Evolutionary conservation across 78 protist species (phyloP).

Genomic region (Tieghemostelium lacteum): DNA sequence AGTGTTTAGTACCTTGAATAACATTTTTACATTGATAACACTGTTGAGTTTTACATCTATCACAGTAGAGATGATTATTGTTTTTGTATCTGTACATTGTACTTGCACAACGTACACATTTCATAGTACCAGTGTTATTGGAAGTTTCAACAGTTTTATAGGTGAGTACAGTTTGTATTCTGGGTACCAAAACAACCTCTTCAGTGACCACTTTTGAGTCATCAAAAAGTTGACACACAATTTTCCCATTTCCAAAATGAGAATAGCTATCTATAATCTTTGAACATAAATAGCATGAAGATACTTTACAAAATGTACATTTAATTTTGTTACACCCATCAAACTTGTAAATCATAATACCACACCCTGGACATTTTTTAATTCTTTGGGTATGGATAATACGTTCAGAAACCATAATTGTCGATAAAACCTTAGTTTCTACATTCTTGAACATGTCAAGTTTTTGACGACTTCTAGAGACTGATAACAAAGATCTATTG

Average conservation of each 20-base stretch:
- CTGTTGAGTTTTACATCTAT: no score
- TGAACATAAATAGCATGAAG: neutral
- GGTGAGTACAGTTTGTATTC: neutral
- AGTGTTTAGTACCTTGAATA: no score
- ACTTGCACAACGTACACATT: neutral
- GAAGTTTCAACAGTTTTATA: neutral
- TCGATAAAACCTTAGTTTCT: neutral
- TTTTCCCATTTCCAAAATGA: conserved; percentile 4
- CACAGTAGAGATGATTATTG: neutral
- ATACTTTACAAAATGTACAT: neutral
- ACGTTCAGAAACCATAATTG: neutral
- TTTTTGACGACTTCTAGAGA: no score
- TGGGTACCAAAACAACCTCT: neutral
- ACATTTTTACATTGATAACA: no score
- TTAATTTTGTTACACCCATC: conserved; percentile 5
- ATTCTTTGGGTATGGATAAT: no score
- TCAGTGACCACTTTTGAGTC: neutral
- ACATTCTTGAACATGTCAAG: no score
- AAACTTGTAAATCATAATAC: neutral
- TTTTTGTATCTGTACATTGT: neutral
- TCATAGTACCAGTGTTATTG: neutral
- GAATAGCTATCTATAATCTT: neutral
- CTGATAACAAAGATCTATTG: no score
- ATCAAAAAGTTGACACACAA: neutral
- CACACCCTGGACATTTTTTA: conserved; percentile 2